phyloP scores from a whole-genome alignment of 2,329 filamentous ascomycete species.

The Tolypocladium ovalisporum region DNA sequence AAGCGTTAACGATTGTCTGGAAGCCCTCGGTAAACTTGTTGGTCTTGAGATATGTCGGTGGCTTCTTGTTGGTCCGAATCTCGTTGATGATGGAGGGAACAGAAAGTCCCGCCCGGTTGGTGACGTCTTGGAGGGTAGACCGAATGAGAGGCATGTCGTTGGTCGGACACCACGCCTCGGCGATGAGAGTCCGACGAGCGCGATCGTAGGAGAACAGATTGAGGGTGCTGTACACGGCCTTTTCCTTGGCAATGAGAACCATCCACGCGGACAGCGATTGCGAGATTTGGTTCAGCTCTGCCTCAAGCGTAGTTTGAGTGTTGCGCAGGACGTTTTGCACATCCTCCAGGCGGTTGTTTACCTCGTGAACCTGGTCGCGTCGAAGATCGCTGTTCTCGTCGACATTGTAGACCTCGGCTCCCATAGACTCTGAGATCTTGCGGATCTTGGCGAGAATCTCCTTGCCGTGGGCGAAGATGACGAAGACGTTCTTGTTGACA shows the following conservation, averaged over 20 bases:
- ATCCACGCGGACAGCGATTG: constrained; percentile 93
- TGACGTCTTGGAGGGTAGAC: constrained; percentile 90
- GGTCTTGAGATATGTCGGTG: constrained; percentile 92
- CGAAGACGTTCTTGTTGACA: constrained; percentile 94
- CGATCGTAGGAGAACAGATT: constrained; percentile 97
- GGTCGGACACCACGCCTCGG: constrained; percentile 94
- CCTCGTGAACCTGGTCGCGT: constrained; percentile 92
- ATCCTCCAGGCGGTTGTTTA: constrained; percentile 86
- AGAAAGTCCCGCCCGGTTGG: constrained; percentile 88
- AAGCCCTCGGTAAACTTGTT: constrained; percentile 98
- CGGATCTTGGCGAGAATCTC: constrained; percentile 98
- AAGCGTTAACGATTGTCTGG: constrained; percentile 98
- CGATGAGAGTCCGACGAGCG: constrained; percentile 89
- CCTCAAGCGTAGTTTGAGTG: constrained; percentile 87
- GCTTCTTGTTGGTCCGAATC: constrained; percentile 93
- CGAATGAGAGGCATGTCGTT: constrained; percentile 84
- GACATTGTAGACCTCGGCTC: constrained; percentile 90
- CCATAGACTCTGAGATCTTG: constrained; percentile 96
- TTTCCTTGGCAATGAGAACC: constrained; percentile 96
- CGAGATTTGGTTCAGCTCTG: constrained; percentile 86
- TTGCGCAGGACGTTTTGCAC: constrained; percentile 87
- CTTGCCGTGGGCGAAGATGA: constrained; percentile 97
- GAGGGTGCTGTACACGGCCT: constrained; percentile 89
- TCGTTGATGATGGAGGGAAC: constrained; percentile 98
- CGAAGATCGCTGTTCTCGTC: constrained; percentile 95